Evolutionary conservation across 2,329 filamentous ascomycete species (phyloP).

Genomic region (Talaromyces sp.): DNA sequence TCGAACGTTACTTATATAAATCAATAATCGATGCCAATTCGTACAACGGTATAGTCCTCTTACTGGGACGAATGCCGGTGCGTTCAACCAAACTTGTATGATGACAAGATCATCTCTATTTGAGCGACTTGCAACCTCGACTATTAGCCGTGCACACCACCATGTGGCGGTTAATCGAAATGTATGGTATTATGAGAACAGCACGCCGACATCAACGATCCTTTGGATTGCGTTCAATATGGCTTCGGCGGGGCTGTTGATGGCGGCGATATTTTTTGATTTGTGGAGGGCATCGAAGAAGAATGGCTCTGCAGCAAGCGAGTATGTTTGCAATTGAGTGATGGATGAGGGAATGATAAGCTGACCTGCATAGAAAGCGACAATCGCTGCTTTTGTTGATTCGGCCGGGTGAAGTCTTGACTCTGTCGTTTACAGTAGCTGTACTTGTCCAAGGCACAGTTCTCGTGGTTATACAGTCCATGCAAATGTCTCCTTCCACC

Average conservation of each 20-base stretch:
- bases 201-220: constrained; percentile 14
- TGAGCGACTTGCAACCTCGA: not conserved
- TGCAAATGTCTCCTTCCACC: constrained; percentile 15
- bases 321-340: constrained; percentile 13
- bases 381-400: constrained; percentile 15
- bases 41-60: constrained; percentile 12
- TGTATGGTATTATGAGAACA: constrained; percentile 8
- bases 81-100: not conserved
- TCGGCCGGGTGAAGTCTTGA: constrained; percentile 22
- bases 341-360: not conserved
- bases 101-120: constrained; percentile 8
- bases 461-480: constrained; percentile 19
- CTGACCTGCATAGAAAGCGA: constrained; percentile 12
- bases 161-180: constrained; percentile 7
- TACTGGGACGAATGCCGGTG: constrained; percentile 12
- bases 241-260: constrained; percentile 17
- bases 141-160: not conserved
- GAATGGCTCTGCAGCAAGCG: not conserved
- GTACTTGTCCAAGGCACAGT: constrained; percentile 21
- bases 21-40: not conserved
- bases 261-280: constrained; percentile 18
- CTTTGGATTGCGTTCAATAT: constrained; percentile 20
- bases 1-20: not conserved
- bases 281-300: constrained; percentile 14
- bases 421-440: constrained; percentile 20